Percentiles rank a stretch among this genome's conserved stretches.
phyloP scores from a whole-genome alignment of 1,284 basidiomycete genomes.

The Melampsora allii-populina region DNA sequence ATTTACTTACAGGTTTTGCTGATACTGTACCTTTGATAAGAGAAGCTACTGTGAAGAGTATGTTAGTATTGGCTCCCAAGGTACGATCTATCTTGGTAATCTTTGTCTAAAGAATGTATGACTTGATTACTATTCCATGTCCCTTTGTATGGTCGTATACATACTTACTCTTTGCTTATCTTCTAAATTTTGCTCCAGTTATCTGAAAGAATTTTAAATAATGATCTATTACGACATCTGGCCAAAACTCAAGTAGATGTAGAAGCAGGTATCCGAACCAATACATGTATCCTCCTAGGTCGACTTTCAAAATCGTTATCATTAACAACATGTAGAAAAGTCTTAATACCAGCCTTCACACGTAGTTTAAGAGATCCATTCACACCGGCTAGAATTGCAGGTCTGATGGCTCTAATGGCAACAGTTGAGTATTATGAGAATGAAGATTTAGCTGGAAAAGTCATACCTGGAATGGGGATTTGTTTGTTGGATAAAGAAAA shows the following conservation, averaged over 20 bases:
- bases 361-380: conserved; percentile 87
- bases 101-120: neutral
- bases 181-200: conserved; percentile 39
- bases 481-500: conserved; percentile 85
- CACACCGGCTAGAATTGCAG: conserved; percentile 88
- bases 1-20: conserved; percentile 81
- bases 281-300: conserved; percentile 94
- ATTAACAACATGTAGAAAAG: conserved; percentile 85
- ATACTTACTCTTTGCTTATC: neutral
- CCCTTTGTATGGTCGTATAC: neutral
- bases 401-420: conserved; percentile 93
- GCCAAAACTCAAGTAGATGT: conserved; percentile 89
- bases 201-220: conserved; percentile 88
- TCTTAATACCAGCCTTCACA: conserved; percentile 90
- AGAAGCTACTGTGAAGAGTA: conserved; percentile 87
- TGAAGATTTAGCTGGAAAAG: conserved; percentile 82
- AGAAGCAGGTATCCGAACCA: conserved; percentile 93
- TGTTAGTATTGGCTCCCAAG: conserved; percentile 79
- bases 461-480: conserved; percentile 77
- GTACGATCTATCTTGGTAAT: conserved; percentile 54
- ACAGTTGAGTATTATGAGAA: conserved; percentile 83
- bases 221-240: conserved; percentile 86
- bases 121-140: neutral
- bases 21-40: conserved; percentile 91
- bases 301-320: conserved; percentile 80